Percentiles rank a stretch among this genome's conserved stretches.
These are phyloP conservation scores for Lunularia cruciata DNA, from an alignment of 225 moss, liverwort and hornwort species.

Conservation along the genomic window DNA sequence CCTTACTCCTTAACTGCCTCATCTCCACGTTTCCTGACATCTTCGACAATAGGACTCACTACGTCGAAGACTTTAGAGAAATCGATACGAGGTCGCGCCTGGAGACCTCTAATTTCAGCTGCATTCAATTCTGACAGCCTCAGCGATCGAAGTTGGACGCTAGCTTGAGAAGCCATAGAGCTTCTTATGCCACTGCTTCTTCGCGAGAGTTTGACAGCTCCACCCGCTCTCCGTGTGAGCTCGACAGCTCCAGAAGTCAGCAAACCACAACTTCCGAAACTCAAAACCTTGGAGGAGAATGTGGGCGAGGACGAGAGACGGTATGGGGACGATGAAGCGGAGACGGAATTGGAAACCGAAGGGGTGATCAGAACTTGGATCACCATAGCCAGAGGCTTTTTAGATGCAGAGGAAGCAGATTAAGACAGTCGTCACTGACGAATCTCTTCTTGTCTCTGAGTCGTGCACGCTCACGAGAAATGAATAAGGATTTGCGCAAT, in stretches of 20 bases:
- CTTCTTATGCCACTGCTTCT: background rate
- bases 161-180: slow-evolving; percentile 14
- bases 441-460: background rate
- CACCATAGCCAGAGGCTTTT: slow-evolving; percentile 20
- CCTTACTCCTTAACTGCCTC: slow-evolving; percentile 84
- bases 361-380: slow-evolving; percentile 1
- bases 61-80: slow-evolving; percentile 78
- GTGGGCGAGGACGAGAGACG: background rate
- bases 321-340: background rate
- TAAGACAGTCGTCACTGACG: no score
- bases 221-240: background rate
- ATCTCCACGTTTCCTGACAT: slow-evolving; percentile 73
- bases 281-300: background rate
- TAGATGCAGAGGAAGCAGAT: background rate
- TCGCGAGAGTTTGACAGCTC: background rate
- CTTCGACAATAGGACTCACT: slow-evolving; percentile 82
- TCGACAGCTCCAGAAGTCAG: slow-evolving; percentile 1
- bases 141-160: slow-evolving; percentile 46
- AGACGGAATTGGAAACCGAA: background rate
- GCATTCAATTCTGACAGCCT: slow-evolving; percentile 61
- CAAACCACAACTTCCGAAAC: slow-evolving; percentile 15
- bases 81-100: slow-evolving; percentile 93
- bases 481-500: slow-evolving; percentile 9
- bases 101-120: slow-evolving; percentile 71
- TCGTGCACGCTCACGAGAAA: background rate